These are phyloP conservation scores for Acer yangbiense DNA, from an alignment of 345 rosid species.

Conservation along the genomic window DNA sequence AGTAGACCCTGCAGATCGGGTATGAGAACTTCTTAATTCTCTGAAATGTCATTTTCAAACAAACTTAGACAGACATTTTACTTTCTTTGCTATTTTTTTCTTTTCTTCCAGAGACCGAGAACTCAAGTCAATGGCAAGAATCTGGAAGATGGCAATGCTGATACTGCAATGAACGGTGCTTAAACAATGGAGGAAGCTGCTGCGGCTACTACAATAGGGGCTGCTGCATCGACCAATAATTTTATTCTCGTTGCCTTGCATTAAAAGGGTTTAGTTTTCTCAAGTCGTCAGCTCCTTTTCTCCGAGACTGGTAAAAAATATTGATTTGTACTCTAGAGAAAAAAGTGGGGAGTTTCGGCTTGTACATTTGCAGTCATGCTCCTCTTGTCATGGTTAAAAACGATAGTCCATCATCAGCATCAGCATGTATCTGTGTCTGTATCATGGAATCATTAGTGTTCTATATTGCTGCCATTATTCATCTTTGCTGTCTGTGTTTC, in stretches of 20 bases:
- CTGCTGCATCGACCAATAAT: constrained; percentile 25
- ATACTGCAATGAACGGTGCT: constrained; percentile 70
- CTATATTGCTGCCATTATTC: constrained; percentile 3
- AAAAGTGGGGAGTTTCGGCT: constrained; percentile 14
- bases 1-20: constrained; percentile 90
- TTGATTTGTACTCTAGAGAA: constrained; percentile 31
- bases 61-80: background rate
- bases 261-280: constrained; percentile 14
- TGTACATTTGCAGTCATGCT: constrained; percentile 26
- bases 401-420: no score
- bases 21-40: constrained; percentile 28
- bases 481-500: background rate
- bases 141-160: constrained; percentile 65
- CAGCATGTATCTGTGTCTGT: constrained; percentile 20
- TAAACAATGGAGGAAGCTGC: constrained; percentile 39
- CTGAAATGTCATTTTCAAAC: background rate
- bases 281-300: constrained; percentile 1
- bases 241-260: constrained; percentile 7
- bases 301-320: constrained; percentile 12
- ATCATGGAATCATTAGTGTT: constrained; percentile 25
- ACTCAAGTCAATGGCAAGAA: constrained; percentile 83
- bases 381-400: no score
- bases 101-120: constrained; percentile 62
- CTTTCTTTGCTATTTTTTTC: constrained; percentile 8
- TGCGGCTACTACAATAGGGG: background rate